Conservation (phyloP, 2,329 filamentous ascomycete genomes). For the Lachnellula arida region DNA sequence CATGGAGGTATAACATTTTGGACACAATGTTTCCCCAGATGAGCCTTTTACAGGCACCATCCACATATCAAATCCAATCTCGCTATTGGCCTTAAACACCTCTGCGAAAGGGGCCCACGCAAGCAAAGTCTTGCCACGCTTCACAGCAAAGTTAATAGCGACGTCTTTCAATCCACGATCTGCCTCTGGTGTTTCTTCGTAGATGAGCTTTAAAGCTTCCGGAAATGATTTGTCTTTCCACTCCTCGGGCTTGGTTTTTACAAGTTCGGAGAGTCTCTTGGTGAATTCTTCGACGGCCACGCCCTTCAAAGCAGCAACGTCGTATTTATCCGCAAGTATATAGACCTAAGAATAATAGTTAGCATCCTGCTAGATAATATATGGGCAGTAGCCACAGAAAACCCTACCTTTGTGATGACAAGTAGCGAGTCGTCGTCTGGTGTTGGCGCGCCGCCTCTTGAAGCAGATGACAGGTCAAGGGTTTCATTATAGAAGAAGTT, state of each 20-base stretch:
- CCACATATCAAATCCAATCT: not conserved
- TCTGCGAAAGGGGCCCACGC: not conserved
- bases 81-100: not conserved
- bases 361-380: not conserved
- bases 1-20: too few relatives aligned
- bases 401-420: not conserved
- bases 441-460: not conserved
- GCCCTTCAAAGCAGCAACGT: not conserved
- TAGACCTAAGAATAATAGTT: not conserved
- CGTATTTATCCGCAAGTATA: not conserved
- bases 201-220: not conserved
- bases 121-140: not conserved
- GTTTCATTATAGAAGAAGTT: slow-evolving; percentile 63
- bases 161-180: not conserved
- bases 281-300: not conserved
- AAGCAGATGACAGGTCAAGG: not conserved
- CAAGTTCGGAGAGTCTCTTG: not conserved
- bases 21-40: too few relatives aligned
- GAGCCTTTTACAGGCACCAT: too few relatives aligned
- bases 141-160: not conserved
- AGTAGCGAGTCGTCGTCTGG: not conserved
- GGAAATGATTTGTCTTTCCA: not conserved
- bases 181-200: not conserved
- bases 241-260: not conserved
- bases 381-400: not conserved